Evolutionary conservation across 2,329 filamentous ascomycete species (phyloP), one percentile per base, ranked within the genome.

Genomic region (Rutstroemia sp.): DNA sequence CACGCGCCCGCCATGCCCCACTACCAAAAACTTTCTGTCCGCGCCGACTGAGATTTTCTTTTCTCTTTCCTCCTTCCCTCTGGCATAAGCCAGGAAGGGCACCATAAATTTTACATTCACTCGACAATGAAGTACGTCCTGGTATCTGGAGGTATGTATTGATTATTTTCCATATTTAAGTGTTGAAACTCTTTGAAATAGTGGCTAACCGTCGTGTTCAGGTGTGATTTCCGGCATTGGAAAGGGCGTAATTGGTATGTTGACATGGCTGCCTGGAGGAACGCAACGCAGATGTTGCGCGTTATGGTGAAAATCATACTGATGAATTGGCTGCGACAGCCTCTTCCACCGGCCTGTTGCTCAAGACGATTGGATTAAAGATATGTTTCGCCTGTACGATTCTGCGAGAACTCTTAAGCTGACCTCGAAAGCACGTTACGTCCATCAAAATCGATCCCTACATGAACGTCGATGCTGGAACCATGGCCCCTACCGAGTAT

Each of bases 331-430:
- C 49, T 50, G 25, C 27, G 42, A 69, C 61, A 83, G 85, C 86
- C 71, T 87, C 84, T 65, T 86, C 82, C 57, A 84, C 86, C 41
- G 87, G 87, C 49, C 76, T 90, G 63, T 76, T 94, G 62, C 81
- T 94, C 65, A 92, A 94, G 78, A 89, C 88, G 76, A 67, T 85
- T 62, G 89, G 89, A 48, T 77, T 92, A 58, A 90, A 87, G 74
- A 86, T 89, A 82, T 76, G 79, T 78, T 64, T 54, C 60, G 46
- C 6, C 60, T 63, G 50, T 25, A 50, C 45, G 30, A 34, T 6
- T 42, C 21, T 38, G 34, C 14, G 37, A 46, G 46, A 49, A 49
- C 12, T 48, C 16, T 21, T 54, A 54, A 52, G 57, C 71, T 74
- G 64, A 74, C 70, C 51, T 23, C 52, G 46, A 54, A 51, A 60